Evolutionary conservation across 1,139 yeast species (phyloP).

Genomic region (Scheffersomyces illinoinensis): DNA sequence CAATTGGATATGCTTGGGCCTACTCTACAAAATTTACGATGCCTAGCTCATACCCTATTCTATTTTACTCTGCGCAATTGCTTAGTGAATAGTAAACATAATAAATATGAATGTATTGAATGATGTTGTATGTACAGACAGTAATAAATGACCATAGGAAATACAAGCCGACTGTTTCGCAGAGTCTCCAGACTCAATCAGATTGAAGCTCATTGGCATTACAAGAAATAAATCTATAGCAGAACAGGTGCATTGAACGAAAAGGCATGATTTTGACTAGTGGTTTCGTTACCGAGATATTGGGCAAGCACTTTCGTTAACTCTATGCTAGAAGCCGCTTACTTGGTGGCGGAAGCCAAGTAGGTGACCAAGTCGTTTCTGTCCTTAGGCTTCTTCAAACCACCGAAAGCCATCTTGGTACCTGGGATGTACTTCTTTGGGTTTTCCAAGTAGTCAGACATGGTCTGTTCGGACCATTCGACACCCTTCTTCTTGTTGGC

Average conservation of each 20-base stretch:
- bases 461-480: constrained; percentile 80
- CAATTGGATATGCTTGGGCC: background rate
- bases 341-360: constrained; percentile 77
- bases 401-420: constrained; percentile 99
- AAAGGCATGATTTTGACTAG: background rate
- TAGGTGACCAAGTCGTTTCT: constrained; percentile 95
- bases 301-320: background rate
- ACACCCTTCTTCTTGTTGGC: constrained; percentile 98
- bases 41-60: background rate
- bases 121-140: background rate
- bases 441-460: constrained; percentile 96
- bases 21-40: no score
- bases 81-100: background rate
- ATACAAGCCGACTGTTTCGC: background rate
- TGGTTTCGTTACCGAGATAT: background rate
- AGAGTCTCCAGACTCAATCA: background rate
- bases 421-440: constrained; percentile 99
- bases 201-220: background rate
- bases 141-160: background rate
- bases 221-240: background rate
- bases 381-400: constrained; percentile 98
- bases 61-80: background rate
- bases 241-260: background rate
- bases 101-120: background rate
- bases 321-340: constrained; percentile 17